Evolutionary conservation across 257 asterid species (phyloP), one percentile per base, ranked within the genome.

Genomic region (Solanum pinnatisectum): DNA sequence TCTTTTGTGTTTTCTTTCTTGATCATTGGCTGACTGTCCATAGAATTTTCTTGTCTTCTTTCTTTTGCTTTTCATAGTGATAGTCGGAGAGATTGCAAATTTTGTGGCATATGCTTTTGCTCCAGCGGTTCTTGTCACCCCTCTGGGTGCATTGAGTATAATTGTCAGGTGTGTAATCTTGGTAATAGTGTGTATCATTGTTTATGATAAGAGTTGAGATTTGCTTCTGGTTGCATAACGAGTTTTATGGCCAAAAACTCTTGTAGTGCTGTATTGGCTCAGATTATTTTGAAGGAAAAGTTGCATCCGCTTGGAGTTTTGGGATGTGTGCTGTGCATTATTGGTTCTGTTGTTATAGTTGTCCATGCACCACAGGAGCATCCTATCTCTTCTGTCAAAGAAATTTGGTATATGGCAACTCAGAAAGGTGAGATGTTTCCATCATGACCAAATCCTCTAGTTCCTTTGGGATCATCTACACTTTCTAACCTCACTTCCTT

Each of bases 71-170:
- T 86, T 25, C 71, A 77, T 90, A 95, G 99, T 95, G 99, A 94
- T 95, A 39, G 84, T 94, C 23, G 98, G 99, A 90, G 98, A 96
- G 91, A 90, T 94, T 63, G 97, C 98, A 3, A 96, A 96, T 86
- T 94, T 95, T 65, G 98, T 94, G 91, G 99, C 99, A 16, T 94
- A 96, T 91, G 97, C 98, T 82, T 96, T 94, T 91, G 98, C 99
- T 76, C 98, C 99, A 36, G 97, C 99, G 52, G 98, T 96, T 84
- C 99, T 96, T 46, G 97, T 96, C 76, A 93, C 99, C 4, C 99
- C 99, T 89, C 96, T 96, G 84, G 98, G 96, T 4, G 98, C 99
- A 74, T 89, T 96, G 92, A 96, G 99, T 89, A 94, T 95, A 88
- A 94, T 96, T 42, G 95, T 94, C 70, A 95, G 98, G 98, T 94